Evolutionary conservation across 768 basidiomycete species (phyloP).

Genomic region (Cubamyces lactineus): DNA sequence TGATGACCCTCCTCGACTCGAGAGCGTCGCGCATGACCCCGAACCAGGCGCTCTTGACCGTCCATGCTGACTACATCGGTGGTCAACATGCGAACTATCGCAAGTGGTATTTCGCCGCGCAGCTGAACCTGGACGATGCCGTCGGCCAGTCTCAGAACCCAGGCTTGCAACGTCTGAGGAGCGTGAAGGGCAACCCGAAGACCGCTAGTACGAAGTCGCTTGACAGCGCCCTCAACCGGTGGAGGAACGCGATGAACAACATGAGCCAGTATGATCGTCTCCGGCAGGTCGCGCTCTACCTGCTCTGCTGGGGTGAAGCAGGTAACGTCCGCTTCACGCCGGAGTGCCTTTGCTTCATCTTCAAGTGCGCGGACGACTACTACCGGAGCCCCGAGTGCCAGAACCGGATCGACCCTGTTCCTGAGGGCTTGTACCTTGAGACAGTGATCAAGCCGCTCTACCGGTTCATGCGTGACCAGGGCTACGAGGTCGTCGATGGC

Average conservation of each 20-base stretch:
- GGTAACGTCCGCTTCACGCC: slow-evolving; percentile 97
- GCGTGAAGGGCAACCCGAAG: slow-evolving; percentile 68
- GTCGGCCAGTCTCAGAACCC: slow-evolving; percentile 95
- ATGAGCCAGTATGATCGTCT: slow-evolving; percentile 99
- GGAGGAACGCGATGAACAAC: slow-evolving; percentile 98
- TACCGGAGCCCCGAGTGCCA: slow-evolving; percentile 98
- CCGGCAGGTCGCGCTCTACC: slow-evolving; percentile 92
- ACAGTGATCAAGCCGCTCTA: slow-evolving; percentile 94
- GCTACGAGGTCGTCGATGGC: slow-evolving; percentile 93
- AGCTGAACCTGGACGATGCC: slow-evolving; percentile 98
- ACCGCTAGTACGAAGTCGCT: slow-evolving; percentile 75
- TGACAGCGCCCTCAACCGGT: slow-evolving; percentile 90
- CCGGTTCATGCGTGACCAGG: slow-evolving; percentile 95
- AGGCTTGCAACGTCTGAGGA: slow-evolving; percentile 85
- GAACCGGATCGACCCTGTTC: slow-evolving; percentile 88
- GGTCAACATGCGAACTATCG: slow-evolving; percentile 99
- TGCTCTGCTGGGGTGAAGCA: slow-evolving; percentile 98
- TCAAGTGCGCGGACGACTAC: slow-evolving; percentile 99
- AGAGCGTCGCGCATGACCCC: slow-evolving; percentile 98
- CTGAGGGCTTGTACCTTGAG: slow-evolving; percentile 92
- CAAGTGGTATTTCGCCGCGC: slow-evolving; percentile 99
- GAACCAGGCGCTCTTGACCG: slow-evolving; percentile 91
- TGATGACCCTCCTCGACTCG: slow-evolving; percentile 97
- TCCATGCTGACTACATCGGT: slow-evolving; percentile 99
- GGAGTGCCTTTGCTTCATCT: slow-evolving; percentile 97